Conservation (phyloP, 257 asterid genomes). For the Lycium barbarum region DNA sequence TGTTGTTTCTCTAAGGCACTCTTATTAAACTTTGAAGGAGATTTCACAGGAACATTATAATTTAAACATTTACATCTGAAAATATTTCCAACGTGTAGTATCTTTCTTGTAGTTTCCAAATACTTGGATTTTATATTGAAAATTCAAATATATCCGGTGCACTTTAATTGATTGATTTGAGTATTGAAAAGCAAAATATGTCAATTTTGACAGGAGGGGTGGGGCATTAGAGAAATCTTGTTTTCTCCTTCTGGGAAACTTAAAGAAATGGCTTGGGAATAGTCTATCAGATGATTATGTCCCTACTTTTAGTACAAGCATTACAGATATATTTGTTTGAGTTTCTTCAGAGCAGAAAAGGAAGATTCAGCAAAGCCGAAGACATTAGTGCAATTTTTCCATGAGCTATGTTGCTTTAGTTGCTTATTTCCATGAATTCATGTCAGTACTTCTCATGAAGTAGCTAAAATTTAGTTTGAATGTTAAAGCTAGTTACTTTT, state of each 20-base stretch:
- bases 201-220: not conserved
- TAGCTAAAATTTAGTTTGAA: conserved; percentile 15
- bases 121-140: conserved; percentile 20
- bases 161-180: conserved; percentile 12
- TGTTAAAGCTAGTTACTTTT: not conserved
- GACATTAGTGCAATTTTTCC: not conserved
- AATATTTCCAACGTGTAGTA: not conserved
- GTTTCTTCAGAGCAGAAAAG: not conserved
- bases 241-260: conserved; percentile 5
- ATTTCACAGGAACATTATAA: conserved; percentile 10
- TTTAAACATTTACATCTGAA: not conserved
- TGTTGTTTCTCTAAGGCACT: conserved; percentile 3
- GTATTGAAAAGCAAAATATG: not conserved
- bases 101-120: conserved; percentile 10
- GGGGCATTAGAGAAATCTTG: not conserved
- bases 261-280: conserved; percentile 26
- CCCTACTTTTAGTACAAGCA: not conserved
- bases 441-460: not conserved
- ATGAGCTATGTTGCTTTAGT: not conserved
- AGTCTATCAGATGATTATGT: not conserved
- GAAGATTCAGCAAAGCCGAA: not conserved
- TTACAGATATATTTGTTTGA: not conserved
- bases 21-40: not conserved
- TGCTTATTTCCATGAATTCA: conserved; percentile 12
- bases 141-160: not conserved